Conservation (phyloP, 371 early-diverging fungal species). For the Mortierella sp. region DNA sequence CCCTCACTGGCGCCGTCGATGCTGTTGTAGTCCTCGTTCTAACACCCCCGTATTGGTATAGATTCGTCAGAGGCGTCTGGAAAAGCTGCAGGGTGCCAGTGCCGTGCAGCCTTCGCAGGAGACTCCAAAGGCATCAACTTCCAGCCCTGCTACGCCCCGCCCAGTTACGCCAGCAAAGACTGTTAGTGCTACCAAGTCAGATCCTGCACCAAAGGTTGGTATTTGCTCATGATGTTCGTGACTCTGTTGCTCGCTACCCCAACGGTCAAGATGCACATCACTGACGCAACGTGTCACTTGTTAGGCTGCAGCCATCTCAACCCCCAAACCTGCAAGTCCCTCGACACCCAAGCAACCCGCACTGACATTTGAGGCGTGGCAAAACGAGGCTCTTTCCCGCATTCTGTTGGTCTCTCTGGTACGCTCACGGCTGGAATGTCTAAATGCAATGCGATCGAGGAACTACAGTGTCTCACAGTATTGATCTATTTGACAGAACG, state of each 20-base stretch:
- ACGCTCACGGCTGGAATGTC: slow-evolving; percentile 18
- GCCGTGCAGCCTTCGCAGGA: slow-evolving; percentile 20
- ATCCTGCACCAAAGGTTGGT: slow-evolving; percentile 10
- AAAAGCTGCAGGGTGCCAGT: slow-evolving; percentile 62
- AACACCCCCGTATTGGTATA: slow-evolving; percentile 29
- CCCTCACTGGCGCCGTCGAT: background rate
- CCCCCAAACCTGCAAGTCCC: slow-evolving; percentile 14
- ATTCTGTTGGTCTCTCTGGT: slow-evolving; percentile 89
- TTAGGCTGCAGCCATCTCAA: background rate
- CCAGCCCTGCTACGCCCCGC: slow-evolving; percentile 17
- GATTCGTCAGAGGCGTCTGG: slow-evolving; percentile 79
- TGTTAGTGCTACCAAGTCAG: slow-evolving; percentile 1
- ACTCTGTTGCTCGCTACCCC: background rate
- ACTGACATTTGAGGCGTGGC: slow-evolving; percentile 87
- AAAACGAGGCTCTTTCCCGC: slow-evolving; percentile 81
- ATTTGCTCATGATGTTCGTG: too few species aligned
- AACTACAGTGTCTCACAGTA: too few species aligned
- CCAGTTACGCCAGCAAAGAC: background rate
- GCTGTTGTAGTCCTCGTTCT: background rate
- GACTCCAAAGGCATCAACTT: slow-evolving; percentile 8
- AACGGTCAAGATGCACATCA: background rate
- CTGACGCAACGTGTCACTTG: too few species aligned
- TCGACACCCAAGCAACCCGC: slow-evolving; percentile 52
- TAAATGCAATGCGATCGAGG: too few species aligned
- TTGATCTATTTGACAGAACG: slow-evolving; percentile 18